phyloP scores from a whole-genome alignment of 1,284 basidiomycete genomes.

The Irpex rosettiformis region DNA sequence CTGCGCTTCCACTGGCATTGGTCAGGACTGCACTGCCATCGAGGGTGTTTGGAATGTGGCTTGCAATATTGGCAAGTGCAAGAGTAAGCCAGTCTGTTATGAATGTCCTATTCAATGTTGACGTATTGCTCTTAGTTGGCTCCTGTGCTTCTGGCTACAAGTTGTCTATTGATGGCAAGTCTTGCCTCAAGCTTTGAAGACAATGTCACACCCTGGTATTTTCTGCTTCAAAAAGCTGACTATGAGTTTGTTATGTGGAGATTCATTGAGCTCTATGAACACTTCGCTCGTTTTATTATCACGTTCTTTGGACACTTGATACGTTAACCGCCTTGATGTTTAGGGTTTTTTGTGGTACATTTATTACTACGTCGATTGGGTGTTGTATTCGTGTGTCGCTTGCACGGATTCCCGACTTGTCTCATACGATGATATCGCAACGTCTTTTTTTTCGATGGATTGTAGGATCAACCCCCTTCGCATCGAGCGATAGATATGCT shows the following conservation, averaged over 20 bases:
- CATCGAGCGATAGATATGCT: not conserved
- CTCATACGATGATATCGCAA: not conserved
- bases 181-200: conserved; percentile 48
- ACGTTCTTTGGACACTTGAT: conserved; percentile 15
- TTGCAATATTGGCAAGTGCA: conserved; percentile 58
- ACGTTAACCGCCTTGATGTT: not conserved
- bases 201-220: not conserved
- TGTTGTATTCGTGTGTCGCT: not conserved
- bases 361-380: not conserved
- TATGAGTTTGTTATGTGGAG: not conserved
- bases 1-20: conserved; percentile 57
- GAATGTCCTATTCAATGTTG: conserved; percentile 6
- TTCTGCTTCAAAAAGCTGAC: not conserved
- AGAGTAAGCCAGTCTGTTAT: conserved; percentile 40
- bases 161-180: conserved; percentile 43
- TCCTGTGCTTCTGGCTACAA: conserved; percentile 56
- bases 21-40: conserved; percentile 71
- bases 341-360: not conserved
- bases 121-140: conserved; percentile 41
- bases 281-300: conserved; percentile 13
- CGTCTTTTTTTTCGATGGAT: not conserved
- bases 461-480: not conserved
- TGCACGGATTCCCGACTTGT: not conserved
- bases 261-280: conserved; percentile 1
- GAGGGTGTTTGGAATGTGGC: conserved; percentile 62